These are phyloP conservation scores for Sclerotinia subarctica DNA, from an alignment of 2,329 filamentous ascomycete species.

Conservation along the genomic window DNA sequence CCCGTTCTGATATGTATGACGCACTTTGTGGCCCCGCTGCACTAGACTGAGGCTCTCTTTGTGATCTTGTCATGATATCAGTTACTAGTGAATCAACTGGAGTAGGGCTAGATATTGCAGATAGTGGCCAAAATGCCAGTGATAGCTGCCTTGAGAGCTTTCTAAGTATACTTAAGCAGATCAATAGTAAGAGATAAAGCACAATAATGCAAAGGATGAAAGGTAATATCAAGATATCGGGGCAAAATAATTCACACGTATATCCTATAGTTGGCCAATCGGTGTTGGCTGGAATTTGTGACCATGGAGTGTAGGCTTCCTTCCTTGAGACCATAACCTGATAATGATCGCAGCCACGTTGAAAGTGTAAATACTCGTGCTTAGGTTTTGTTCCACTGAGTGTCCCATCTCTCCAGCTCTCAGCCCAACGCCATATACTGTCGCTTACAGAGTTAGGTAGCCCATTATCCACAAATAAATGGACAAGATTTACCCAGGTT, in stretches of 20 bases:
- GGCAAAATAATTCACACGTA: neutral
- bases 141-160: neutral
- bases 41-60: neutral
- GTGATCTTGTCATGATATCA: neutral
- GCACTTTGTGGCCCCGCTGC: neutral
- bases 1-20: neutral
- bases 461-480: constrained; percentile 7
- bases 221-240: neutral
- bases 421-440: constrained; percentile 8
- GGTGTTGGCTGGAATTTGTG: neutral
- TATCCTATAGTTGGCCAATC: constrained; percentile 4
- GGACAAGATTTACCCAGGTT: constrained; percentile 18
- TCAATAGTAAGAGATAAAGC: accelerated
- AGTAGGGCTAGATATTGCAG: neutral
- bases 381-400: neutral
- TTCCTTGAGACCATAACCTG: neutral
- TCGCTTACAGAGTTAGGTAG: constrained; percentile 5
- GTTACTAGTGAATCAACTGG: too few species aligned
- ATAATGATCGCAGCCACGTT: neutral
- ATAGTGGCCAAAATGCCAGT: neutral
- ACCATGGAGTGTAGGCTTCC: neutral
- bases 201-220: neutral
- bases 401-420: neutral
- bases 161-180: neutral
- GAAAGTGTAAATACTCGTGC: neutral